Evolutionary conservation across 371 early-diverging fungal species (phyloP).

Genomic region (Mucor saturninus): DNA sequence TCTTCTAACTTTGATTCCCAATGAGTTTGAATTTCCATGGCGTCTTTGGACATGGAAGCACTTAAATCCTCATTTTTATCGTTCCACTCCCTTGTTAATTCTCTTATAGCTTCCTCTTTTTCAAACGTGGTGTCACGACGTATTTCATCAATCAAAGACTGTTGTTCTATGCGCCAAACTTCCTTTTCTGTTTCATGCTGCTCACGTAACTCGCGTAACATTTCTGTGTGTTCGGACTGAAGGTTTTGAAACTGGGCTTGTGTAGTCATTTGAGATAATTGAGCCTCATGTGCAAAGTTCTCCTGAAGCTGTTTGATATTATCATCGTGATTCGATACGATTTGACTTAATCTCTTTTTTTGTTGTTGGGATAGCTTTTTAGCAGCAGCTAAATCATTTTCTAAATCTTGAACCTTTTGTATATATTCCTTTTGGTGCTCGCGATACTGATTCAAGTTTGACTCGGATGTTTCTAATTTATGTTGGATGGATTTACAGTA

Average conservation of each 20-base stretch:
- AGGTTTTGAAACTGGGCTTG: slow-evolving; percentile 37
- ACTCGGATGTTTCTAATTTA: slow-evolving; percentile 3
- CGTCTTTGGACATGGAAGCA: slow-evolving; percentile 45
- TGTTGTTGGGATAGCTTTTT: slow-evolving; percentile 3
- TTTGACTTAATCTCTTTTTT: slow-evolving; percentile 21
- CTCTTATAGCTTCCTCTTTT: slow-evolving; percentile 23
- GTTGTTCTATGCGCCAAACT: slow-evolving; percentile 35
- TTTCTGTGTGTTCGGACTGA: slow-evolving; percentile 34
- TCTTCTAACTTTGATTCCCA: slow-evolving; percentile 42
- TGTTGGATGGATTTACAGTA: slow-evolving; percentile 7
- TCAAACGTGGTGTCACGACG: slow-evolving; percentile 14
- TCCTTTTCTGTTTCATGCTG: slow-evolving; percentile 37
- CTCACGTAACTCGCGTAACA: slow-evolving; percentile 31
- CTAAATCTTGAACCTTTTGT: slow-evolving; percentile 5
- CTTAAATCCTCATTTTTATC: slow-evolving; percentile 36
- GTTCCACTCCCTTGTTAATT: slow-evolving; percentile 33
- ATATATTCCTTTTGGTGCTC: slow-evolving; percentile 7
- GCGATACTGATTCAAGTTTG: neutral
- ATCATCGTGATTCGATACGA: slow-evolving; percentile 8
- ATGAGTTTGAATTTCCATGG: slow-evolving; percentile 34
- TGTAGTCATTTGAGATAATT: slow-evolving; percentile 28
- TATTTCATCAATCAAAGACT: slow-evolving; percentile 24
- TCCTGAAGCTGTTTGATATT: slow-evolving; percentile 22
- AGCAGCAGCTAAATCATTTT: neutral
- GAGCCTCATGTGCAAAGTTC: slow-evolving; percentile 35